phyloP scores from a whole-genome alignment of 2,329 filamentous ascomycete genomes.

The Aspergillus novoparasiticus region DNA sequence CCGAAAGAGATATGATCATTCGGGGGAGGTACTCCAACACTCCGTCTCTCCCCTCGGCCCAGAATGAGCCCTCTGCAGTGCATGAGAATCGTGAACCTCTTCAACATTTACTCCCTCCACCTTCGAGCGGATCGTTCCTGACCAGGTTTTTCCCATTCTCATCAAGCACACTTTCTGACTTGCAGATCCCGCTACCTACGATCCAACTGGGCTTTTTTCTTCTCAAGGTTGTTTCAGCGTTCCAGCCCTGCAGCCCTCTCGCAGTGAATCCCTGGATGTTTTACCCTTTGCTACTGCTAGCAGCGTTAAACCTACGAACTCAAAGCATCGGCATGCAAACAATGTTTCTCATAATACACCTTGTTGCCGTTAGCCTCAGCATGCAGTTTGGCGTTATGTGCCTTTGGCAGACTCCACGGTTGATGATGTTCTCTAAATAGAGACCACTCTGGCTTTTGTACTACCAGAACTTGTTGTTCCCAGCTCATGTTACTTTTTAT shows the following conservation, averaged over 20 bases:
- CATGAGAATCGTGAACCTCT: conserved; percentile 22
- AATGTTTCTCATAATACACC: conserved; percentile 51
- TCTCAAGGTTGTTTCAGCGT: conserved; percentile 67
- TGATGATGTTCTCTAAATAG: neutral
- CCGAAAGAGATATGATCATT: conserved; percentile 36
- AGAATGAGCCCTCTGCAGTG: conserved; percentile 17
- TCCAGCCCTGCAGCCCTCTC: conserved; percentile 71
- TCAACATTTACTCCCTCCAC: conserved; percentile 47
- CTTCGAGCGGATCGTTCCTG: conserved; percentile 34
- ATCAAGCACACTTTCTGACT: conserved; percentile 28
- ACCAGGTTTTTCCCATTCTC: conserved; percentile 27
- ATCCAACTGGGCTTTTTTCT: conserved; percentile 66
- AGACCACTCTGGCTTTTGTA: neutral
- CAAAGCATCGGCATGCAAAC: conserved; percentile 42
- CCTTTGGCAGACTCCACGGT: conserved; percentile 7
- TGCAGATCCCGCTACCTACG: conserved; percentile 37
- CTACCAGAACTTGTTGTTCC: neutral
- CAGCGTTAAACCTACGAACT: conserved; percentile 61
- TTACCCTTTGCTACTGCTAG: conserved; percentile 69
- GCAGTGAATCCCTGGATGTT: conserved; percentile 66
- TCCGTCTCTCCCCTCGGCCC: conserved; percentile 27
- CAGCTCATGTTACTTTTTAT: neutral
- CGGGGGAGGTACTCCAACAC: conserved; percentile 33
- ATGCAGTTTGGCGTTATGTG: conserved; percentile 33
- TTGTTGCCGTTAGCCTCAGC: conserved; percentile 46